Base-by-base conservation (phyloP, 768 basidiomycete species). In the Amanita brunnescens region DNA sequence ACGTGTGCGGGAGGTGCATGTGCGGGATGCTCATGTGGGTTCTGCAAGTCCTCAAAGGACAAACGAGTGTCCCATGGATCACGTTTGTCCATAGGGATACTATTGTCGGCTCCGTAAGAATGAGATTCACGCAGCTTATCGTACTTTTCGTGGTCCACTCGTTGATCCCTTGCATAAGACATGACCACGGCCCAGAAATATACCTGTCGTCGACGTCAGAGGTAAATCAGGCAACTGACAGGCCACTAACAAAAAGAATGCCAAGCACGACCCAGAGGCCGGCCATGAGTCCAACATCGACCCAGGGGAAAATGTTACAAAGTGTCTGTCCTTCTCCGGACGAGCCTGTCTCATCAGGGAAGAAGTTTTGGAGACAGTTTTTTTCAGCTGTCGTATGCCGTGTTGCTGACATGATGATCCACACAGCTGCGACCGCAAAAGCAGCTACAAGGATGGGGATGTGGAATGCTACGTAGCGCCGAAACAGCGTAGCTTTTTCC, bases 231-330 rank as follows among this genome's bases (percentile, higher is more conserved):
- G 52, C 46, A 50, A 43, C 43, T 47, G 24, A 24, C 45, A 51
- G 23, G 35, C 21, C 6, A 54, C 83, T 58, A 65, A 85, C 86
- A 64, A 95, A 91, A 32, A 88, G 70, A 54, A 85, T 70, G n/a
- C 77, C 79, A 23, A 96, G 71, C 13, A 96, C 61, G 8, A 87
- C 66, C 89, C 93, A 97, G 5, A 96, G 71, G 6, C 80, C 90
- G 16, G 76, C 86, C 91, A 98, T 94, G 51, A 97, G 70, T 33
- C 94, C 94, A 12, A 96, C 72, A 59, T 89, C 87, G 8, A 91
- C 87, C 90, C 92, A 96, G 4, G 91, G 75, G 62, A 97, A 95
- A 49, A 96, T 85, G 42, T 83, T 73, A 68, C 96, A 99, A 20
- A 98, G 74, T 5, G 78, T 81, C 32, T 82, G 65, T 5, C 82